A percentile compares a stretch with the other conserved stretches of the same genome.
Conservation (phyloP, 306 rosid species). For the Hippophae gyantsensis region DNA sequence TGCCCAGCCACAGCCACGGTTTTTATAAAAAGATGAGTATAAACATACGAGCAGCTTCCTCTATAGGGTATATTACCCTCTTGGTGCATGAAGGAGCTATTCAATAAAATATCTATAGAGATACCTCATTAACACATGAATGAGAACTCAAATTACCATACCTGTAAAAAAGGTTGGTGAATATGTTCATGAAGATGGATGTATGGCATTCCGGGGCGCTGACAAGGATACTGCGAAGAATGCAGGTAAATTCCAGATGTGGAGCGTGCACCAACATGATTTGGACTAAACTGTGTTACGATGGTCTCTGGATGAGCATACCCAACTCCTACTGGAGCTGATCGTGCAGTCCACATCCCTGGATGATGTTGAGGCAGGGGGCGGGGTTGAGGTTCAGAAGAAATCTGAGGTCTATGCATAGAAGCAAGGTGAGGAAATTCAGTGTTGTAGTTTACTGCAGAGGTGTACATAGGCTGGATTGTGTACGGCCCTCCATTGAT, state of each 20-base stretch:
- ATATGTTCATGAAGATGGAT: constrained; percentile 71
- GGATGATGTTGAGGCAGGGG: constrained; percentile 69
- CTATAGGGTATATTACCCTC: too few species aligned
- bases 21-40: too few species aligned
- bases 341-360: constrained; percentile 63
- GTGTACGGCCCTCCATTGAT: constrained; percentile 81
- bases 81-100: too few species aligned
- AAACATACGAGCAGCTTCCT: too few species aligned
- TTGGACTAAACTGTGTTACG: constrained; percentile 63
- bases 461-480: constrained; percentile 79
- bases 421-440: constrained; percentile 97
- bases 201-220: constrained; percentile 79
- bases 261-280: constrained; percentile 63
- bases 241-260: constrained; percentile 66
- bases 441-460: constrained; percentile 81
- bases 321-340: constrained; percentile 66
- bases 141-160: constrained; percentile 11
- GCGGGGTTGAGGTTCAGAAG: constrained; percentile 67
- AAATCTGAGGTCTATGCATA: constrained; percentile 66
- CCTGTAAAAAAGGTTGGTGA: constrained; percentile 88
- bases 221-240: constrained; percentile 83
- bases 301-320: constrained; percentile 80
- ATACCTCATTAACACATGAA: too few species aligned
- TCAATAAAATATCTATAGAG: too few species aligned
- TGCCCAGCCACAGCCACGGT: too few species aligned